Conservation (phyloP, 495 filamentous ascomycete genomes). For the Talaromyces thailandensis region DNA sequence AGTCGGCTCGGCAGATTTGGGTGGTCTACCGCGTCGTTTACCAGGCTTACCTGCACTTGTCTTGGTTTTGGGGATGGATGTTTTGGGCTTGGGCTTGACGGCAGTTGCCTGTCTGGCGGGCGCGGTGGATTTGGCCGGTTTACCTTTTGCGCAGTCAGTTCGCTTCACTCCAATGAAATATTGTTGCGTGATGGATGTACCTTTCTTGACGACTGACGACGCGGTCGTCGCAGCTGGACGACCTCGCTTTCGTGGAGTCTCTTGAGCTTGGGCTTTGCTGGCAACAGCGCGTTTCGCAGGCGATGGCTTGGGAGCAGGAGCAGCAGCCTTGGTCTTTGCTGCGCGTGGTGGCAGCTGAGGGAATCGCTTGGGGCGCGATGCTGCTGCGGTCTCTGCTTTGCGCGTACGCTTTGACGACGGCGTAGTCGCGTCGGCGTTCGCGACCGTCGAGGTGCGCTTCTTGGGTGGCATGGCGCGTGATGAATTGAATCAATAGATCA, state of each 20-base stretch:
- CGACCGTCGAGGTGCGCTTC: slow-evolving; percentile 5
- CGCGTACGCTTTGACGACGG: slow-evolving; percentile 4
- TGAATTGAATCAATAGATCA: neutral
- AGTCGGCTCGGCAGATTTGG: neutral
- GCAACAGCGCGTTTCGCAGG: neutral
- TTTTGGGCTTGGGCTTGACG: neutral
- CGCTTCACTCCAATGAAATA: neutral
- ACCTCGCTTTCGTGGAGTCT: slow-evolving; percentile 2
- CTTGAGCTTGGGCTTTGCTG: neutral
- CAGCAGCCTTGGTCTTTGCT: slow-evolving; percentile 3
- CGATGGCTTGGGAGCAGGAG: slow-evolving; percentile 3
- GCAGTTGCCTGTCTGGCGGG: neutral
- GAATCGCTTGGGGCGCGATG: slow-evolving; percentile 11
- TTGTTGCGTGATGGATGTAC: neutral
- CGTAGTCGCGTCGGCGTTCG: slow-evolving; percentile 3
- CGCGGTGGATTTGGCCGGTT: neutral
- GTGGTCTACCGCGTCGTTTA: slow-evolving; percentile 4
- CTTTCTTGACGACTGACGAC: slow-evolving; percentile 6
- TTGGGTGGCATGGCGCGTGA: slow-evolving; percentile 8
- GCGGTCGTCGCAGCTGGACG: neutral
- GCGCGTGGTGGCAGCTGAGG: slow-evolving; percentile 2
- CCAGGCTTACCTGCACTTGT: slow-evolving; percentile 5
- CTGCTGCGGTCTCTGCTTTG: slow-evolving; percentile 13
- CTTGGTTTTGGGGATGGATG: neutral
- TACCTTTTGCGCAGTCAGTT: neutral